Evolutionary conservation across 768 basidiomycete genomes (phyloP).

Genomic region (Lanmaoa pseudosensibilis): DNA sequence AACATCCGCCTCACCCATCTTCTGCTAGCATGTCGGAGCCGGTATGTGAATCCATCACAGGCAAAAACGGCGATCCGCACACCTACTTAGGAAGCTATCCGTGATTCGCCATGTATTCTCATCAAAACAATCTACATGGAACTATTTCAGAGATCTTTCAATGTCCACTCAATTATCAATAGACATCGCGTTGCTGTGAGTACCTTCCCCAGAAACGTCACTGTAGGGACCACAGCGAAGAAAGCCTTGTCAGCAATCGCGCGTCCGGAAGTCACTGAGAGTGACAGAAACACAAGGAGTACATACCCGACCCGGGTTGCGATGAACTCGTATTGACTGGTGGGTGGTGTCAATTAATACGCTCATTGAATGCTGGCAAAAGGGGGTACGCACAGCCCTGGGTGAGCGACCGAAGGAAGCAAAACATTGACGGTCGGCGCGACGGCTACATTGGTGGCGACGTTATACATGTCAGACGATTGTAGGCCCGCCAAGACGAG

Average conservation of each 20-base stretch:
- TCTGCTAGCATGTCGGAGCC: no score
- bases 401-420: neutral
- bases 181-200: neutral
- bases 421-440: accelerated
- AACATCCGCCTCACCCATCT: no score
- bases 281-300: neutral
- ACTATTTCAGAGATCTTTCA: no score
- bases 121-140: neutral
- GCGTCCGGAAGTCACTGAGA: neutral
- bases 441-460: no score
- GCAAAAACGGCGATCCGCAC: no score
- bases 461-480: neutral
- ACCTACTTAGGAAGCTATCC: neutral
- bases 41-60: no score
- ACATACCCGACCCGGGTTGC: neutral
- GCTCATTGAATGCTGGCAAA: neutral
- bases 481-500: neutral
- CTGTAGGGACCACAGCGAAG: neutral
- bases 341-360: neutral
- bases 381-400: neutral
- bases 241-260: neutral
- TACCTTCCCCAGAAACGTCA: no score
- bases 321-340: neutral
- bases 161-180: neutral
- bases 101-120: neutral